Evolutionary conservation across 768 basidiomycete species (phyloP).

Genomic region (Mycena galopus): DNA sequence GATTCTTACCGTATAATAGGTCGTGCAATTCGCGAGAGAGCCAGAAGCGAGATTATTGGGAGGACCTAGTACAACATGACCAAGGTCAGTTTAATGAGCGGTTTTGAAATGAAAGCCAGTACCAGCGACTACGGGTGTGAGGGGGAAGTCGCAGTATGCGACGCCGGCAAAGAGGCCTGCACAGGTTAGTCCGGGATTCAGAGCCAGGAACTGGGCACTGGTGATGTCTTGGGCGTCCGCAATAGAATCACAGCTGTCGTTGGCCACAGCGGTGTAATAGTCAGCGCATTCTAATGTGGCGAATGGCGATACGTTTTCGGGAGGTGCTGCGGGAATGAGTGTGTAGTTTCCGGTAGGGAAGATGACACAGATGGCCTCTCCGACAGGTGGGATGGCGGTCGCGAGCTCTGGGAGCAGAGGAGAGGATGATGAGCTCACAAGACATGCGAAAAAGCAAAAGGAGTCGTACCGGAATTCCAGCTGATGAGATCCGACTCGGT

Average conservation of each 20-base stretch:
- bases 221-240: background rate
- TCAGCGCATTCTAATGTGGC: background rate
- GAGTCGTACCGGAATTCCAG: constrained; percentile 29
- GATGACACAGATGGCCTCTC: constrained; percentile 38
- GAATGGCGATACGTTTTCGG: background rate
- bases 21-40: background rate
- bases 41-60: background rate
- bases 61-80: background rate
- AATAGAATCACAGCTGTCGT: background rate
- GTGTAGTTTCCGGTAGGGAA: constrained; percentile 44
- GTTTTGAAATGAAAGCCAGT: no score
- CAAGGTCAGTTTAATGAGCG: no score
- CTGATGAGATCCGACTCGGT: constrained; percentile 30
- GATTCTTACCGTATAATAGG: background rate
- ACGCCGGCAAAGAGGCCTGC: background rate
- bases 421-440: no score
- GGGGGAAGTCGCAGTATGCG: background rate
- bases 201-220: background rate
- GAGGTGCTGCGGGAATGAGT: background rate
- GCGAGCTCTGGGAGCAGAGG: constrained; percentile 29
- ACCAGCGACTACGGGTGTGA: background rate
- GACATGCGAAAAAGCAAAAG: no score
- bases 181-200: no score
- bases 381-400: constrained; percentile 27
- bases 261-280: background rate